Conservation (phyloP, 2,329 filamentous ascomycete species). For the Exophiala sp. region DNA sequence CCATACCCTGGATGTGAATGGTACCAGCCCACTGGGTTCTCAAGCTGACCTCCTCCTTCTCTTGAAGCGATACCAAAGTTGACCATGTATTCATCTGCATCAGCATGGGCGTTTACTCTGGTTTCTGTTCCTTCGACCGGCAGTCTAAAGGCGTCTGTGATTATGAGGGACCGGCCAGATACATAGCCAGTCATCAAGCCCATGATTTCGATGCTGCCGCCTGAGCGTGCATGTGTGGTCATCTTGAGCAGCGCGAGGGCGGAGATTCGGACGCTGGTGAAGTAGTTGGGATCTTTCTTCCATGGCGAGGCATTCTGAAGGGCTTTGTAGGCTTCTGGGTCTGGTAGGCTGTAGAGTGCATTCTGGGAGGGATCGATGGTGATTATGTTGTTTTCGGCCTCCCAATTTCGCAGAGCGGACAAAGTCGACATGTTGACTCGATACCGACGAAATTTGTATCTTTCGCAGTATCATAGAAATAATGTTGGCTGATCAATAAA, state of each 20-base stretch:
- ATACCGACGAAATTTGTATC: not conserved
- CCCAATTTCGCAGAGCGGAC: constrained; percentile 38
- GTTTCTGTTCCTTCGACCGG: constrained; percentile 99
- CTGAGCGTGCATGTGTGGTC: constrained; percentile 98
- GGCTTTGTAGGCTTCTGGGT: constrained; percentile 63
- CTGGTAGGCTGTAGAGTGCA: constrained; percentile 78
- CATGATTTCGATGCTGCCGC: constrained; percentile 92
- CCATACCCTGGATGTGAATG: constrained; percentile 97
- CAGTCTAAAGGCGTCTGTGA: constrained; percentile 89
- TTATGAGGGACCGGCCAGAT: constrained; percentile 74
- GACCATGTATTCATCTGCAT: constrained; percentile 96
- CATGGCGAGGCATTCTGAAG: constrained; percentile 66
- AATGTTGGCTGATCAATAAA: too few relatives aligned
- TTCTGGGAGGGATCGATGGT: constrained; percentile 84
- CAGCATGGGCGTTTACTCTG: constrained; percentile 89
- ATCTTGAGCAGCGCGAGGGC: constrained; percentile 95
- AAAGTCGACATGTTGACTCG: constrained; percentile 33
- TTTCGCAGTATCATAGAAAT: not conserved
- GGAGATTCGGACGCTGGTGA: constrained; percentile 89
- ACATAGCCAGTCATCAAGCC: constrained; percentile 97
- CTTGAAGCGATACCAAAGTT: constrained; percentile 74
- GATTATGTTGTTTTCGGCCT: constrained; percentile 80
- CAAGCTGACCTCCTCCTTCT: constrained; percentile 66
- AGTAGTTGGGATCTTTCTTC: constrained; percentile 75
- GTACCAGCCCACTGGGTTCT: constrained; percentile 98